Percentiles rank a stretch among this genome's conserved stretches.
phyloP scores from a whole-genome alignment of 768 basidiomycete species.

The Macrocybe gigantea region DNA sequence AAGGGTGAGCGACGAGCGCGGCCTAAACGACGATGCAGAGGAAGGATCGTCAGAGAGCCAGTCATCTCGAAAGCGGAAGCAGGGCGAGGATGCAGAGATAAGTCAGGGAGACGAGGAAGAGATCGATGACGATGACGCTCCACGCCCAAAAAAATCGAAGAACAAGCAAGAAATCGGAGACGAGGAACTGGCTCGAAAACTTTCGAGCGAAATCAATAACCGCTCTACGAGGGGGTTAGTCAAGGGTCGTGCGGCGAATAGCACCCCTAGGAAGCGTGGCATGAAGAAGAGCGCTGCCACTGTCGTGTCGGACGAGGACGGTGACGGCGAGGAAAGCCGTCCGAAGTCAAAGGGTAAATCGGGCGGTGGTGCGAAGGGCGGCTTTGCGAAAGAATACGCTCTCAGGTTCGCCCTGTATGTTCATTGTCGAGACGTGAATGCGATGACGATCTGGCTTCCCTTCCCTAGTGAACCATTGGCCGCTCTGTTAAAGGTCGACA shows the following conservation, averaged over 20 bases:
- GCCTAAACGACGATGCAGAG: slow-evolving; percentile 24
- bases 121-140: slow-evolving; percentile 23
- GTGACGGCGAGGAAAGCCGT: slow-evolving; percentile 34
- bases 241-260: slow-evolving; percentile 31
- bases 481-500: slow-evolving; percentile 57
- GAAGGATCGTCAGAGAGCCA: slow-evolving; percentile 15
- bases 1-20: slow-evolving; percentile 39
- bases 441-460: slow-evolving; percentile 5
- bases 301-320: slow-evolving; percentile 50
- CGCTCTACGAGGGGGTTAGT: slow-evolving; percentile 44
- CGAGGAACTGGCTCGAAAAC: slow-evolving; percentile 63
- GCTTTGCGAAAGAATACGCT: slow-evolving; percentile 72
- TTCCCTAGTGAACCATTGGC: slow-evolving; percentile 62
- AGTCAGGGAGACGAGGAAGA: slow-evolving; percentile 26
- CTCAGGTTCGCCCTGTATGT: slow-evolving; percentile 48
- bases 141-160: slow-evolving; percentile 43
- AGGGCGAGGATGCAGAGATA: slow-evolving; percentile 24
- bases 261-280: slow-evolving; percentile 32
- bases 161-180: slow-evolving; percentile 59
- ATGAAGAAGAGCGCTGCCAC: slow-evolving; percentile 50
- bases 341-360: slow-evolving; percentile 36
- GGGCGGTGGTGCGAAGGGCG: slow-evolving; percentile 54
- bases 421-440: not conserved
- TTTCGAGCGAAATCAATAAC: slow-evolving; percentile 66
- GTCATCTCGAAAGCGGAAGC: slow-evolving; percentile 31